Conservation (phyloP, 2,329 filamentous ascomycete genomes). For the Sphaerostilbella broomeana region DNA sequence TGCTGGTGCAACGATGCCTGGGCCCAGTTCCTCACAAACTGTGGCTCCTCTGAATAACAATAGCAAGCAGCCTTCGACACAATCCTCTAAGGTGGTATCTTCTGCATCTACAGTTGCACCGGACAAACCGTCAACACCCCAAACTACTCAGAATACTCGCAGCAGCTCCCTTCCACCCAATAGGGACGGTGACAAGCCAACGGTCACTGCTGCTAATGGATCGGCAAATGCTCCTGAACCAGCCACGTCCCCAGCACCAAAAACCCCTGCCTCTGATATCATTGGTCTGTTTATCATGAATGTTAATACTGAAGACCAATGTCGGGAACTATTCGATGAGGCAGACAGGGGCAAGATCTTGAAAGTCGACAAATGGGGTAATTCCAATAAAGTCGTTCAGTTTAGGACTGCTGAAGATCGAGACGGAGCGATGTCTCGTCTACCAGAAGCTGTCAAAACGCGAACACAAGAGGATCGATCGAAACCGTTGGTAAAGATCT, state of each 20-base stretch:
- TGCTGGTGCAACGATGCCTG: neutral
- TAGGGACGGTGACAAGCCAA: conserved; percentile 53
- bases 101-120: conserved; percentile 29
- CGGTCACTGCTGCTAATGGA: conserved; percentile 43
- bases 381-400: conserved; percentile 76
- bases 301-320: conserved; percentile 74
- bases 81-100: conserved; percentile 37
- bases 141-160: conserved; percentile 39
- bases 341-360: conserved; percentile 78
- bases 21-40: conserved; percentile 15
- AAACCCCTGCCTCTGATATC: conserved; percentile 57
- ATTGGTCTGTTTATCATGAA: conserved; percentile 88
- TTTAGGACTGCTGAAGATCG: conserved; percentile 77
- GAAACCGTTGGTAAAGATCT: conserved; percentile 77
- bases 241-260: conserved; percentile 51
- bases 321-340: conserved; percentile 72
- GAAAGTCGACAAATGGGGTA: conserved; percentile 71
- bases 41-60: conserved; percentile 27
- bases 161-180: conserved; percentile 31
- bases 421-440: conserved; percentile 66
- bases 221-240: conserved; percentile 46
- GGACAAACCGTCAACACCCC: conserved; percentile 39
- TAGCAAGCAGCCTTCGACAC: conserved; percentile 33
- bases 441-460: conserved; percentile 71
- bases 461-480: conserved; percentile 64